A percentile compares a stretch with the other conserved stretches of the same genome.
These are phyloP conservation scores for Berkeleyomyces rouxiae DNA, from an alignment of 2,329 filamentous ascomycete genomes.

Conservation along the genomic window DNA sequence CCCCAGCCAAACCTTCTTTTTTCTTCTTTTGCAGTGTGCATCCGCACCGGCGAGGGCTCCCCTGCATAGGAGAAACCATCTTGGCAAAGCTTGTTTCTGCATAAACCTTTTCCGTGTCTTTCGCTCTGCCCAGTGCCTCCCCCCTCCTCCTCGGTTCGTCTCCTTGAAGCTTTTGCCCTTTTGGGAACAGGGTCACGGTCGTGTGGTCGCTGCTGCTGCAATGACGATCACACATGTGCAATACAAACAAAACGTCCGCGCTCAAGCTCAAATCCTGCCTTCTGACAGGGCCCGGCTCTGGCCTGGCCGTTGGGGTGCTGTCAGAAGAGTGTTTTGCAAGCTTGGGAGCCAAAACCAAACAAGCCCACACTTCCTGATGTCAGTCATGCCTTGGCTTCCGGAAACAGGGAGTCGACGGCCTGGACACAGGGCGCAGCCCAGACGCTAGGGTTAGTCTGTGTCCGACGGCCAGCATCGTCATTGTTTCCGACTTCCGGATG, in stretches of 20 bases:
- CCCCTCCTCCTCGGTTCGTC: background rate
- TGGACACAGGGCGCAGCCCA: no score
- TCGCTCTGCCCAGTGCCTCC: background rate
- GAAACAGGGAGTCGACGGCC: no score
- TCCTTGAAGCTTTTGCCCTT: background rate
- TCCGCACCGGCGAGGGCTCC: background rate
- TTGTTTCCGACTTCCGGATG: background rate
- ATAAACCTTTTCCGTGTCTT: background rate
- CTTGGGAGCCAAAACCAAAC: background rate
- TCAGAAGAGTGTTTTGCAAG: conserved; percentile 13
- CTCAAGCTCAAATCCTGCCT: background rate
- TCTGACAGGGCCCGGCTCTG: background rate
- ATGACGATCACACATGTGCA: conserved; percentile 11
- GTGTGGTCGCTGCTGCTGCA: background rate
- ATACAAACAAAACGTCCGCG: background rate
- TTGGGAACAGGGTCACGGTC: background rate
- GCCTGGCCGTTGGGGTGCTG: background rate
- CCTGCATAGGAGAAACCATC: background rate
- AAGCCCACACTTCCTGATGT: background rate
- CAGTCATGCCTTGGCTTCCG: background rate
- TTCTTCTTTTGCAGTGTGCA: background rate
- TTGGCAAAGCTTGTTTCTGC: background rate
- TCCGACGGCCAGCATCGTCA: background rate
- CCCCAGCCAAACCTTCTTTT: background rate
- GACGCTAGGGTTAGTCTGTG: background rate